Base-by-base conservation (phyloP, 495 filamentous ascomycete genomes). In the Tuber borchii region DNA sequence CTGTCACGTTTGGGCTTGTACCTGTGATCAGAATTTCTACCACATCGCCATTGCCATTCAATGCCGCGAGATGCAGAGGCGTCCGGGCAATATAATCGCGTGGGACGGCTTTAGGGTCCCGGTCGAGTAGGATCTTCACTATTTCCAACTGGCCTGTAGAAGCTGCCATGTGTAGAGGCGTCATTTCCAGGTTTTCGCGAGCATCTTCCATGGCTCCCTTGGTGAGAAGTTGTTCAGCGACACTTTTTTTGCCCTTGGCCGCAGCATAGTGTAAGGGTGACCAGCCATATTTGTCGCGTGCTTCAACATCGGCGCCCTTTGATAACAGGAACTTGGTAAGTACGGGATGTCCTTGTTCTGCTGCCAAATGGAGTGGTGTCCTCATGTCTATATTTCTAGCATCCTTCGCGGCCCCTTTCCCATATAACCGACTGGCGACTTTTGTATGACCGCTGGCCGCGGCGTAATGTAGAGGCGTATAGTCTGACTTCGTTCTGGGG, bases 331-430 rank as follows among this genome's bases (percentile, higher is more conserved):
- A 17, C n/a, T 44, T 43, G 34, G 71, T 43, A 40, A 56, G 48
- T 20, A 20, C 4, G 12, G 39, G 16, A 16, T 73, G 71, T 4
- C 51, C 51, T 31, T 69, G 43, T 69, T 26, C n/a, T n/a, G 70
- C 78, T 12, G 78, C 76, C 17, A 74, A 70, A 40, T 80, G 76
- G n/a, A 80, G 61, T n/a, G 76, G 65, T 22, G 78, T 72, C 12
- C 61, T 46, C 71, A 70, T 46, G 71, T 75, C 76, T 17, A 71
- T 69, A 12, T 43, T 73, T 73, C 70, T 48, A 5, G 45, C 46
- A 42, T 43, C 56, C 39, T 43, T 78, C 22, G n/a, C 69, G 22
- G 22, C 40, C 26, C 16, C 71, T 14, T 12, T 19, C 34, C 4
- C 26, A 37, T 61, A 40, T 34, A 72, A 48, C 48, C 44, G 20